These are phyloP conservation scores for Phytophthora pinifolia DNA, from an alignment of 352 stramenopile species.

Conservation along the genomic window DNA sequence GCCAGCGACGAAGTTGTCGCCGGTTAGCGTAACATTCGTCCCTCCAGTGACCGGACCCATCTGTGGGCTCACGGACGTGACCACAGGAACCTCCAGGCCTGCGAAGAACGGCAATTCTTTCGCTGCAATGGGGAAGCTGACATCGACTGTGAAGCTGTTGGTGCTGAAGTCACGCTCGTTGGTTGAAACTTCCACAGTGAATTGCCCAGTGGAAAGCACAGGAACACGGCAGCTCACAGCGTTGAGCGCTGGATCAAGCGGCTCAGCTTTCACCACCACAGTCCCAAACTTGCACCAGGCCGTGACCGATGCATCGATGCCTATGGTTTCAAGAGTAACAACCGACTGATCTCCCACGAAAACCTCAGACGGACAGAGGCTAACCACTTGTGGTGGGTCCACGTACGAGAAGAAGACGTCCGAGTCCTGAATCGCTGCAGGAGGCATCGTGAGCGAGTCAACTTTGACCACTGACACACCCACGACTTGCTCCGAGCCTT, in stretches of 20 bases:
- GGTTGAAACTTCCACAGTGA: slow-evolving; percentile 39
- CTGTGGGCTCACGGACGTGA: slow-evolving; percentile 25
- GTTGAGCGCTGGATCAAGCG: not conserved
- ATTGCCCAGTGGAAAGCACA: slow-evolving; percentile 8
- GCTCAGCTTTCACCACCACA: slow-evolving; percentile 23
- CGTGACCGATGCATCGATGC: slow-evolving; percentile 4
- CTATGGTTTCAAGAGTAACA: slow-evolving; percentile 25
- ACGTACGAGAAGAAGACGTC: slow-evolving; percentile 42
- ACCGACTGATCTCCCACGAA: slow-evolving; percentile 20
- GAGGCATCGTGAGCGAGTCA: not conserved
- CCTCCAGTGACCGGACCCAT: slow-evolving; percentile 34
- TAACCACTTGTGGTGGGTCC: slow-evolving; percentile 26
- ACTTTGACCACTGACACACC: slow-evolving; percentile 30
- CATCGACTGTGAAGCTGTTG: not conserved
- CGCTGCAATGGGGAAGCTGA: no score
- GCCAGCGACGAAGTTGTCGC: slow-evolving; percentile 34
- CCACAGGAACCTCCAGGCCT: slow-evolving; percentile 25
- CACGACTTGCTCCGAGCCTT: slow-evolving; percentile 20
- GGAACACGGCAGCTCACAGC: slow-evolving; percentile 27
- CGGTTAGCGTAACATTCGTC: slow-evolving; percentile 38
- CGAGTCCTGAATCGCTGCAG: slow-evolving; percentile 1
- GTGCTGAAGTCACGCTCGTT: slow-evolving; percentile 51
- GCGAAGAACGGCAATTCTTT: not conserved
- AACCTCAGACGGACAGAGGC: slow-evolving; percentile 19
- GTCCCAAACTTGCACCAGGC: slow-evolving; percentile 45